Conservation (phyloP, 306 rosid genomes). For the Bauhinia variegata region DNA sequence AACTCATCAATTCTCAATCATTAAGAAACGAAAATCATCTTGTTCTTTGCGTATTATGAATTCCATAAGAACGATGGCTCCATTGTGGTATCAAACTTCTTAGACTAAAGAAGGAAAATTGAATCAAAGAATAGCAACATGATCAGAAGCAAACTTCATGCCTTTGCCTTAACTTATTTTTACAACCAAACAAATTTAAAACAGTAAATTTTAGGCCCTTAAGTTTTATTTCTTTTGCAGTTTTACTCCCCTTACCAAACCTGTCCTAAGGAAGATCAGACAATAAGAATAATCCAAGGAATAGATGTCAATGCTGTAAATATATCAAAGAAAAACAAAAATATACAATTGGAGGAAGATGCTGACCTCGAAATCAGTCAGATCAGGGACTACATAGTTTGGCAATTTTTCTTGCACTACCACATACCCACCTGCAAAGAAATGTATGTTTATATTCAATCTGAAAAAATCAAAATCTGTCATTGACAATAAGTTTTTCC, state of each 20-base stretch:
- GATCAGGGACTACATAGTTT: slow-evolving; percentile 64
- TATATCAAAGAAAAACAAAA: slow-evolving; percentile 25
- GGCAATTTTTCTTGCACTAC: slow-evolving; percentile 58
- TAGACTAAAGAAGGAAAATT: no score
- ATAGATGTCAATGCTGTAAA: slow-evolving; percentile 14
- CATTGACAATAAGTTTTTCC: neutral
- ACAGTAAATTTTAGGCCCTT: no score
- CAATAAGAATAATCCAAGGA: neutral
- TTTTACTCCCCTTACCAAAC: no score
- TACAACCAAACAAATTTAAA: no score
- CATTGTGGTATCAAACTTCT: no score
- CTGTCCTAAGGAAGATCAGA: neutral
- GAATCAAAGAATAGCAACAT: no score
- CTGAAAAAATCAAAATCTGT: neutral
- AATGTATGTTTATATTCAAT: slow-evolving; percentile 23
- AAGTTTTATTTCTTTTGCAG: no score
- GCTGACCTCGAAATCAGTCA: slow-evolving; percentile 61
- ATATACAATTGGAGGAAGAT: slow-evolving; percentile 11
- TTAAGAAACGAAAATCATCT: slow-evolving; percentile 7
- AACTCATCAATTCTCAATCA: slow-evolving; percentile 3
- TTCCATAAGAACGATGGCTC: no score
- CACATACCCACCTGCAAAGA: slow-evolving; percentile 64
- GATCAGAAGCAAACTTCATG: no score
- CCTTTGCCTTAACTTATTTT: no score
- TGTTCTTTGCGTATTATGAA: neutral